A percentile compares a stretch with the other conserved stretches of the same genome.
phyloP scores from a whole-genome alignment of 1,139 yeast genomes.

The Oligophagozyma castellii region DNA sequence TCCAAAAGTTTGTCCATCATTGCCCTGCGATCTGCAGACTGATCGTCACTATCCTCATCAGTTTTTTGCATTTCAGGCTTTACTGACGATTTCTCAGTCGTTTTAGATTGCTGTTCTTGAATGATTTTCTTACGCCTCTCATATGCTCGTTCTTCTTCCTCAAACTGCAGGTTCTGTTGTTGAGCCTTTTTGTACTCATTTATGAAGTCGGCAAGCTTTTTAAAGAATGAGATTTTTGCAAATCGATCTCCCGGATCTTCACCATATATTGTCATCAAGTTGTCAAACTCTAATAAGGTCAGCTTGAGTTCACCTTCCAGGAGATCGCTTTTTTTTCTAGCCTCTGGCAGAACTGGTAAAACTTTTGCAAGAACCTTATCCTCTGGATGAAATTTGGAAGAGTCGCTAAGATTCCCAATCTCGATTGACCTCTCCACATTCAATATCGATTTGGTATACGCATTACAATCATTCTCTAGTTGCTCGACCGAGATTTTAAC shows the following conservation, averaged over 20 bases:
- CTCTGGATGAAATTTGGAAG: conserved; percentile 59
- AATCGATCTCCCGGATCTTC: conserved; percentile 63
- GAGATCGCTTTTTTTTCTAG: conserved; percentile 52
- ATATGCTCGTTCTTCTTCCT: conserved; percentile 56
- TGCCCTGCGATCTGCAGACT: conserved; percentile 30
- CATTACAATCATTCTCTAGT: conserved; percentile 46
- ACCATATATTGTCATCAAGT: conserved; percentile 60
- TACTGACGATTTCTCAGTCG: conserved; percentile 10
- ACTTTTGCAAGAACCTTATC: conserved; percentile 54
- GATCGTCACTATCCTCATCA: conserved; percentile 19
- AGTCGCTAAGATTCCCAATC: conserved; percentile 63
- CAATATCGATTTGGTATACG: conserved; percentile 40
- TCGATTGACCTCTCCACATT: conserved; percentile 65
- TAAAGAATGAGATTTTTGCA: conserved; percentile 52
- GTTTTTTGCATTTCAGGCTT: conserved; percentile 13
- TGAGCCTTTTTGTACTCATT: conserved; percentile 56
- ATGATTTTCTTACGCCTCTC: conserved; percentile 50
- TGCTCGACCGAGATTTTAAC: conserved; percentile 59
- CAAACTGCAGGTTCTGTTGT: conserved; percentile 47
- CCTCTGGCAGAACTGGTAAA: conserved; percentile 51
- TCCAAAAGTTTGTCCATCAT: conserved; percentile 67
- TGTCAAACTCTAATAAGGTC: conserved; percentile 55
- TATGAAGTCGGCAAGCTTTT: conserved; percentile 52
- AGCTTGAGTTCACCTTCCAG: conserved; percentile 48
- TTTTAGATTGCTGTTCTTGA: conserved; percentile 30